phyloP scores from a whole-genome alignment of 2,329 filamentous ascomycete species.

The Cladosporium sp. region DNA sequence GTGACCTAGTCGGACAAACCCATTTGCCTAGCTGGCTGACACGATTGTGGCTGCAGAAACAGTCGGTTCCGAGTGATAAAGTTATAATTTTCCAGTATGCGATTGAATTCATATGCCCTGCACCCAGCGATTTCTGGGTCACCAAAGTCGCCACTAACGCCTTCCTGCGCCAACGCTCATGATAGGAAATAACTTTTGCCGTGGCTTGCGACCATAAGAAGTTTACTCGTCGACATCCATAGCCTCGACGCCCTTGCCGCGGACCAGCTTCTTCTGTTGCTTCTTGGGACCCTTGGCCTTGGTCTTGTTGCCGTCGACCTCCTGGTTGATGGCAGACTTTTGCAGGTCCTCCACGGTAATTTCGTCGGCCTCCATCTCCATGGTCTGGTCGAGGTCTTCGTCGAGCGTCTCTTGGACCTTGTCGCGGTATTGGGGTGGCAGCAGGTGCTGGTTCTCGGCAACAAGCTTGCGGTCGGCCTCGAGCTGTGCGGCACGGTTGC shows the following conservation, averaged over 20 bases:
- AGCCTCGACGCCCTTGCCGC: constrained; percentile 42
- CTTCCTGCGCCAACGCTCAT: constrained; percentile 14
- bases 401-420: constrained; percentile 51
- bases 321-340: constrained; percentile 9
- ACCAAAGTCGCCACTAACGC: constrained; percentile 11
- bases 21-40: background rate
- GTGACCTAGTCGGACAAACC: background rate
- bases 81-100: background rate
- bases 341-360: constrained; percentile 14
- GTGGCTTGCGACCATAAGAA: constrained; percentile 2
- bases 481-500: constrained; percentile 78
- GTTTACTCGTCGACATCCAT: constrained; percentile 38
- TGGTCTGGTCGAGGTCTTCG: constrained; percentile 54
- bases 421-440: constrained; percentile 56
- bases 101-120: constrained; percentile 2
- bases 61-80: background rate
- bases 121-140: constrained; percentile 2
- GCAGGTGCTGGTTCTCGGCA: constrained; percentile 84
- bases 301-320: constrained; percentile 43
- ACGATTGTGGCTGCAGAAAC: background rate
- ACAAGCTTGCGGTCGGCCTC: constrained; percentile 82
- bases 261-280: constrained; percentile 38
- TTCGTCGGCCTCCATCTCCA: constrained; percentile 34
- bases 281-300: constrained; percentile 44
- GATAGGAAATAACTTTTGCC: constrained; percentile 8